Percentiles rank a stretch among this genome's conserved stretches.
phyloP scores from a whole-genome alignment of 225 moss, liverwort and hornwort species.

The Neckera pumila region DNA sequence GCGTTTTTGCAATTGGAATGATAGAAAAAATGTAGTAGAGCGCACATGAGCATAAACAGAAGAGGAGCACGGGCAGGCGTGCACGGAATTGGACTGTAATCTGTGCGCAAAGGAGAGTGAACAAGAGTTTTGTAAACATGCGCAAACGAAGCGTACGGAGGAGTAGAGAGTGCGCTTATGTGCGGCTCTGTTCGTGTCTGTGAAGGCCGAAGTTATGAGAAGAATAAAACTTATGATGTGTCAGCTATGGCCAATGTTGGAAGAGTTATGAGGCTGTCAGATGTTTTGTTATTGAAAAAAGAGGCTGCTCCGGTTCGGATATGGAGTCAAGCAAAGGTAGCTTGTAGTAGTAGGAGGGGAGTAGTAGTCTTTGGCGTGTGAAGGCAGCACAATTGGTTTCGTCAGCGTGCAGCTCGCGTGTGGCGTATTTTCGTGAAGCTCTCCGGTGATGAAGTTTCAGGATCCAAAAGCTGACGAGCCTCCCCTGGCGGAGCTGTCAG shows the following conservation, averaged over 20 bases:
- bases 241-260: slow-evolving; percentile 3
- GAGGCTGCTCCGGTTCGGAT: not conserved
- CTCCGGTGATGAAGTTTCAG: slow-evolving; percentile 21
- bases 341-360: not conserved
- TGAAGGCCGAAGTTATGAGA: not conserved
- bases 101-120: not conserved
- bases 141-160: not conserved
- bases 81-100: not conserved
- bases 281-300: not conserved
- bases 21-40: not conserved
- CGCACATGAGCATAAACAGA: not conserved
- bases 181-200: not conserved
- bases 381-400: slow-evolving; percentile 3
- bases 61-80: not conserved
- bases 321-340: not conserved
- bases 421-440: not conserved
- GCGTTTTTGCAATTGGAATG: not conserved
- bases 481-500: slow-evolving; percentile 36
- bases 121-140: not conserved
- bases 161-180: not conserved
- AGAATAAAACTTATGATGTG: not conserved
- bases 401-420: slow-evolving; percentile 5
- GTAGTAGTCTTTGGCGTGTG: not conserved
- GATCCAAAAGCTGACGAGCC: slow-evolving; percentile 22
- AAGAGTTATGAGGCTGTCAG: slow-evolving; percentile 16